A percentile compares a stretch with the other conserved stretches of the same genome.
Conservation (phyloP, 2,329 filamentous ascomycete genomes). For the Diplodia mutila region DNA sequence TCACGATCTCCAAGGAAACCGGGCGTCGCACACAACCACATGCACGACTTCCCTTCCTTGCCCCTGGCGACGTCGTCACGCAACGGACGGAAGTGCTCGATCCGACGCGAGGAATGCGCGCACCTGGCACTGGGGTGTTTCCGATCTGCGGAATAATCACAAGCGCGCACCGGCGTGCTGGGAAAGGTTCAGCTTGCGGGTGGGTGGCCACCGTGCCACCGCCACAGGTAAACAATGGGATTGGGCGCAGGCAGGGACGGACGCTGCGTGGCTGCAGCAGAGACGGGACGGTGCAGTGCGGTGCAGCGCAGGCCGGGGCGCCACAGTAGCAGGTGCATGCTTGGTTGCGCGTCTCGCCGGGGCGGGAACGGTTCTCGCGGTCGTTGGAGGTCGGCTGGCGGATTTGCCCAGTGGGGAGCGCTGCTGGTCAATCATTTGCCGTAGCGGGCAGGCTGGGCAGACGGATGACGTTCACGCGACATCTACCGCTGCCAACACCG, state of each 20-base stretch:
- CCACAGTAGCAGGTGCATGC: neutral
- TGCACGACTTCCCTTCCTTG: neutral
- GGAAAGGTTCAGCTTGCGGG: neutral
- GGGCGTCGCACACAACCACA: neutral
- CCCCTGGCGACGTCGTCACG: slow-evolving; percentile 1
- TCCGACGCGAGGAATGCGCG: neutral
- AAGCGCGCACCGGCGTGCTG: neutral
- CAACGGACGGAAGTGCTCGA: neutral
- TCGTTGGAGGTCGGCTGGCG: neutral
- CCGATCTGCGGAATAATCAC: neutral
- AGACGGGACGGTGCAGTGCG: neutral
- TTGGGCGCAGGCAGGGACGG: neutral
- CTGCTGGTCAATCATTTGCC: slow-evolving; percentile 1
- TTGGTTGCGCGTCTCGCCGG: neutral
- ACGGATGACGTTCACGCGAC: slow-evolving; percentile 15
- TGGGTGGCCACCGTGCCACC: too few species aligned
- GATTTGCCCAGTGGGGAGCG: neutral
- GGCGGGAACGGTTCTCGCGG: neutral
- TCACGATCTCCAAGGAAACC: neutral
- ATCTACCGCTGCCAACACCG: neutral
- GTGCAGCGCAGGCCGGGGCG: neutral
- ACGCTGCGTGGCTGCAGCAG: neutral
- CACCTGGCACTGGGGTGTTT: neutral
- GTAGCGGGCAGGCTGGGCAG: neutral
- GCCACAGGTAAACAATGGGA: slow-evolving; percentile 9